Evolutionary conservation across 2,329 filamentous ascomycete species (phyloP), one percentile per base, ranked within the genome.

Genomic region (Phyllosticta citribraziliensis): DNA sequence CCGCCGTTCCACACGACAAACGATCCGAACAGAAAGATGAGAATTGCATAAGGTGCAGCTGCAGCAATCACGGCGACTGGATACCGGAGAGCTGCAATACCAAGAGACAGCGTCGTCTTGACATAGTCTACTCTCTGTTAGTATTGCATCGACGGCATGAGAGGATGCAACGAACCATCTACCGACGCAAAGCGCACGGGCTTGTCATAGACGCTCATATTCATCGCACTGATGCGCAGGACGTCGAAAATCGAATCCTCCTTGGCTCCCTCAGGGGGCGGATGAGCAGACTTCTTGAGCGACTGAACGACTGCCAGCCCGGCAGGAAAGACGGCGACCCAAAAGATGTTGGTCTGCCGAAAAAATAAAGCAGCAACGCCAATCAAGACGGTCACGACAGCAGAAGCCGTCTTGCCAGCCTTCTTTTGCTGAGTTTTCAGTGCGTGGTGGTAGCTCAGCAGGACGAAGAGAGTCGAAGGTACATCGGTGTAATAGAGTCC

Each of bases 271-370:
- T 60, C 56, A 19, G 52, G 24, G 10, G 57, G 52, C 53, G 52
- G 19, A 47, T 33, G 24, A 2, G 55, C 62, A 4, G 64, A 64
- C 20, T 61, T 60, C 58, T 69, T 70, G 47, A 74, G 63, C 6
- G 65, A 63, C 25, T 71, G 64, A 6, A 74, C 60, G 8, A 71
- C 66, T n/a, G 69, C 65, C 2, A 75, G 66, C 2, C 82, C 86
- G 20, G 88, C 88, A 67, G 91, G 83, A 68, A 89, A 91, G 0
- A 92, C 79, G 0, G 89, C 87, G 0, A 92, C 86, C 94, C 94
- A 99, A 71, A 99, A 96, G 61, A 97, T 88, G 68, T 99, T 99
- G 0, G 94, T 99, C 73, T 99, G 94, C 24, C 94, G 82, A 78
- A 96, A 94, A 2, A 82, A 76, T 20, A 99, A 79, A 1, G 90